A percentile compares a stretch with the other conserved stretches of the same genome.
Conservation (phyloP, 2,329 filamentous ascomycete species). For the Ophiocordyceps polyrhachis-furcata region DNA sequence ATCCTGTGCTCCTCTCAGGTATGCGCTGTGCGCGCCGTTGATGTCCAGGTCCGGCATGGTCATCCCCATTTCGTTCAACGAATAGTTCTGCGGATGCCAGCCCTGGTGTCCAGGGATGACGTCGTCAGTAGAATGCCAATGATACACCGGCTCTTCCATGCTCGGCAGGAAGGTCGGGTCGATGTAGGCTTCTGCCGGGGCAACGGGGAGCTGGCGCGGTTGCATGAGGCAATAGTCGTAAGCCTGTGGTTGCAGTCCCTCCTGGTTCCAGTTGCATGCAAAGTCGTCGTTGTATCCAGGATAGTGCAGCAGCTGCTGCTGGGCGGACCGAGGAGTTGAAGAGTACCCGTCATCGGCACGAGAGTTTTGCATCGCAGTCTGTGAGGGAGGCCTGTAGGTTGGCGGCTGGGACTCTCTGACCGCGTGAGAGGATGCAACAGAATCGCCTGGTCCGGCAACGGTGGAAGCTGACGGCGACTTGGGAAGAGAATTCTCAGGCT, state of each 20-base stretch:
- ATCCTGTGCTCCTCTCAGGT: conserved; percentile 13
- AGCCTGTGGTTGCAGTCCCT: background rate
- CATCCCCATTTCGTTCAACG: background rate
- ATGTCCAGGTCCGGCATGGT: conserved; percentile 5
- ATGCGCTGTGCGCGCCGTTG: conserved; percentile 8
- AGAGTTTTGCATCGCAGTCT: background rate
- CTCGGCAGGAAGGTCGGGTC: conserved; percentile 3
- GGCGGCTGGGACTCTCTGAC: background rate
- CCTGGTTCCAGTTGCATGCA: background rate
- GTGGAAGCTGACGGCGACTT: background rate
- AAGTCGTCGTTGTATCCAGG: background rate
- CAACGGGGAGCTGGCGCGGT: background rate
- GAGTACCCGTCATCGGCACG: background rate
- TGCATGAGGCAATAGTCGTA: background rate
- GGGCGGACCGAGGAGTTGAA: background rate
- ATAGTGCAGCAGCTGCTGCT: background rate
- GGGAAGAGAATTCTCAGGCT: background rate
- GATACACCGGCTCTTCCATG: background rate
- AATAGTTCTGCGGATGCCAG: background rate
- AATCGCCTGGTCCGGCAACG: background rate
- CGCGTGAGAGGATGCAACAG: background rate
- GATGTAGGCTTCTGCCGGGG: conserved; percentile 1
- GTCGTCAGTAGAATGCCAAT: background rate
- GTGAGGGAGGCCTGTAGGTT: background rate
- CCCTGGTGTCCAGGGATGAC: background rate